Conservation (phyloP, 2,329 filamentous ascomycete genomes). For the Nothophoma quercina region DNA sequence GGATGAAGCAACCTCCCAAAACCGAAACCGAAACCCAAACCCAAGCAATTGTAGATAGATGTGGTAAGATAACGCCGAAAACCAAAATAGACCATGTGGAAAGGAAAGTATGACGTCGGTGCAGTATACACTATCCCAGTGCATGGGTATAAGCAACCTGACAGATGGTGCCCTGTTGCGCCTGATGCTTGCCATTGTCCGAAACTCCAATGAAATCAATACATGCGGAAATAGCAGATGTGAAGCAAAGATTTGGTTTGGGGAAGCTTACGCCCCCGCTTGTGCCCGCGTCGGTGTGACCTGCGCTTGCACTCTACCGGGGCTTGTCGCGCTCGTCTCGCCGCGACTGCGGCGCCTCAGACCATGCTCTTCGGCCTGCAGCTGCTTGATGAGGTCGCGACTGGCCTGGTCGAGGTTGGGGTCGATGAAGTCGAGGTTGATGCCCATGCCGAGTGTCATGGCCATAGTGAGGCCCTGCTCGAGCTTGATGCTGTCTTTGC, state of each 20-base stretch:
- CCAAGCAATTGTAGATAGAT: too few relatives aligned
- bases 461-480: slow-evolving; percentile 29
- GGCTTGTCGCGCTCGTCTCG: background rate
- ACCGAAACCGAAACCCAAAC: too few relatives aligned
- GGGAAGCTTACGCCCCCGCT: slow-evolving; percentile 1
- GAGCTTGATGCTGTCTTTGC: slow-evolving; percentile 39
- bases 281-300: slow-evolving; percentile 8
- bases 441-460: slow-evolving; percentile 25
- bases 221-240: background rate
- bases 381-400: slow-evolving; percentile 38
- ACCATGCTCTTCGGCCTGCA: slow-evolving; percentile 43
- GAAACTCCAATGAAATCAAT: slow-evolving; percentile 5
- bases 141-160: slow-evolving; percentile 35
- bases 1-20: background rate
- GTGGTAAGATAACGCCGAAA: background rate
- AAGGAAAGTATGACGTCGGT: slow-evolving; percentile 17
- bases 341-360: slow-evolving; percentile 36
- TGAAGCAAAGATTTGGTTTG: too few relatives aligned
- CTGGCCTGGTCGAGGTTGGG: slow-evolving; percentile 37
- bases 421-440: slow-evolving; percentile 32
- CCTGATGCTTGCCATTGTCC: slow-evolving; percentile 2
- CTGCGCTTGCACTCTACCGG: slow-evolving; percentile 7
- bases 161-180: slow-evolving; percentile 5
- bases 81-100: background rate
- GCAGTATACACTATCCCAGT: slow-evolving; percentile 36